Evolutionary conservation across 1,284 basidiomycete genomes (phyloP).

Genomic region (Puccinia coronata): DNA sequence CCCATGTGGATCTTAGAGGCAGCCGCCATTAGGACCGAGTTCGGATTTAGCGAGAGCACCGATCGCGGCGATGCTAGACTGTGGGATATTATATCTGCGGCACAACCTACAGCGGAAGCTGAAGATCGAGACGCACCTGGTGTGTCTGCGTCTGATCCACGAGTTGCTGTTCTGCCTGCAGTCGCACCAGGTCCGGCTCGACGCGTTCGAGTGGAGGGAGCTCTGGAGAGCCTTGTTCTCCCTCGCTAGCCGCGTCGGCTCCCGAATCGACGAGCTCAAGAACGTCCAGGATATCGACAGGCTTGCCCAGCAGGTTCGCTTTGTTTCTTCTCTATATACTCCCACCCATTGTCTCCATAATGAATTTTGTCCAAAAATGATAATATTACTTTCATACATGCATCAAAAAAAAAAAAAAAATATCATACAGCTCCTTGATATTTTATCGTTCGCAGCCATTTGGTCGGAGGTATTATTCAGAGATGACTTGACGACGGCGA

Average conservation of each 20-base stretch:
- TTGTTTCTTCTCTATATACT: not conserved
- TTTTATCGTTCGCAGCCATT: constrained; percentile 54
- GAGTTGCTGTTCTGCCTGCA: constrained; percentile 39
- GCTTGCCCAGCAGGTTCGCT: constrained; percentile 47
- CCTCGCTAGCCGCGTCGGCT: constrained; percentile 52
- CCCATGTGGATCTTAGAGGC: constrained; percentile 19
- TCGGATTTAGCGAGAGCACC: constrained; percentile 41
- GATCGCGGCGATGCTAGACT: constrained; percentile 54
- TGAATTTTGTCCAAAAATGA: constrained; percentile 25
- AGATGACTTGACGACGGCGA: constrained; percentile 47
- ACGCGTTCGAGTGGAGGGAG: constrained; percentile 53
- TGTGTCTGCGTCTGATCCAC: constrained; percentile 36
- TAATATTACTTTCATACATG: constrained; percentile 52
- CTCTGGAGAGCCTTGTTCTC: constrained; percentile 54
- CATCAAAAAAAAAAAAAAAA: constrained; percentile 50
- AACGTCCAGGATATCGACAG: constrained; percentile 22
- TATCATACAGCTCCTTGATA: constrained; percentile 55
- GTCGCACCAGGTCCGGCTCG: constrained; percentile 14
- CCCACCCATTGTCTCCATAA: not conserved
- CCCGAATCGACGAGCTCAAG: constrained; percentile 51
- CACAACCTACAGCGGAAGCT: constrained; percentile 53
- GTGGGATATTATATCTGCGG: constrained; percentile 52
- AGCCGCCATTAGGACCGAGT: constrained; percentile 31
- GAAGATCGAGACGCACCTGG: constrained; percentile 52
- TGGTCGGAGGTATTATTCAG: constrained; percentile 56